Base-by-base conservation (phyloP, 352 stramenopile genomes). In the Phytopythium chamaehyphon region DNA sequence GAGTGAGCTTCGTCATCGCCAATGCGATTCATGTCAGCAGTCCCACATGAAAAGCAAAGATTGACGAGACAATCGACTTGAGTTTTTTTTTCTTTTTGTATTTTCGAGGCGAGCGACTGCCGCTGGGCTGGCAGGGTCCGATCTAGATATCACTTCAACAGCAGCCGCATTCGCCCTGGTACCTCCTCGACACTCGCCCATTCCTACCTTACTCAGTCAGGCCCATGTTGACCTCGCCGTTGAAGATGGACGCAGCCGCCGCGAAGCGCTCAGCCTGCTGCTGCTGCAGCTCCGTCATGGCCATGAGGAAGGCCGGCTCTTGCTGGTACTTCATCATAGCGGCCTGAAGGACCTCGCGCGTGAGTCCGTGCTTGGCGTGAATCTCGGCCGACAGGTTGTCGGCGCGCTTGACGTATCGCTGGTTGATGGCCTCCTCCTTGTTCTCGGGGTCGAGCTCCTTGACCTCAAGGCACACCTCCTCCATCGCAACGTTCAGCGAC, bases 281-380 rank as follows among this genome's bases (percentile, higher is more conserved):
- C 69, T 90, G 81, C 73, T 94, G 83, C 26, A 94, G 65, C 62
- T 94, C 80, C 47, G 82, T 90, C 83, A 94, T 92, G 54, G 78
- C 70, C 73, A 87, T 90, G 48, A 94, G 61, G 66, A 94, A 94
- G 26, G 80, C 73, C 40, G 83, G 75, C 60, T 94, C 83, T 66
- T 94, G 83, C 69, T 94, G 83, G 71, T 94, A 94, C 68, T 90
- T 90, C 83, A 94, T 94, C 83, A 94, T 94, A n/a, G 81, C 83
- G 15, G 83, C 83, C 67, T 94, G 83, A 19, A 94, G 65, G 50
- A 94, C 81, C 56, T 94, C 83, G 47, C 82, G 79, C 64, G 83
- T 91, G 51, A 94, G 77, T 8, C 83, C 83, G 62, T 94, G 81
- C 71, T 94, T 86, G 57, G 83, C 81, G 67, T 94, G 83, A 65